Base-by-base conservation (phyloP, 2,329 filamentous ascomycete genomes). In the Cytospora paraplurivora region DNA sequence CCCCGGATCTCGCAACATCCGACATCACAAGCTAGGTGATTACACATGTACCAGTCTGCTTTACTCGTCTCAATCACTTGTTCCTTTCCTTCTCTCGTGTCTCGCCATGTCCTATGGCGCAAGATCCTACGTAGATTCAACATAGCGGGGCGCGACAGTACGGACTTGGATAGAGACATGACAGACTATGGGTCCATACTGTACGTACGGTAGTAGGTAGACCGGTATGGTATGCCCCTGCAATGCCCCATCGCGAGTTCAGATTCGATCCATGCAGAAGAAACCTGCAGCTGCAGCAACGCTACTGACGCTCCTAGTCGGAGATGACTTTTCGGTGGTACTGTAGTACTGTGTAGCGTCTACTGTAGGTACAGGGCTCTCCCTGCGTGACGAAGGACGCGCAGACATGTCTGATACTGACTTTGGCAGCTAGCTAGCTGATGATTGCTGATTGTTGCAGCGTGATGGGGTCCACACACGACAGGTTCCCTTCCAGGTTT, bases 401-500 rank as follows among this genome's bases (percentile, higher is more conserved):
- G 27, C 27, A 27, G 27, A 27, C 27, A 27, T 27, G 27, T 27
- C 27, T 27, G 27, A 27, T 27, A 27, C 27, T 27, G 27, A 27
- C 27, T 3, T 27, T 27, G 27, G 27, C 27, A 27, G 27, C 27
- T 27, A 27, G 27, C 27, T 27, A 27, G 27, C 27, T 27, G 4
- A 27, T 27, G 27, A 19, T 5, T 19, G 44, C 44, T 47, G 21
- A 47, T 10, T 47, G 44, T 47, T 27, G n/a, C 44, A 47, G 44
- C 12, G 44, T 47, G 59, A 61, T 35, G 50, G 56, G 51, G 13
- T 61, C 51, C 59, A 52, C 59, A 61, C 21, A 27, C 33, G 41
- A 52, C 38, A 55, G 55, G 59, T 61, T 15, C 59, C 51, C 33
- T 61, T 53, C 51, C 56, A 55, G 49, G 56, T 54, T 59, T 63